Percentiles rank a stretch among this genome's conserved stretches.
These are phyloP conservation scores for Suillus subalutaceus DNA, from an alignment of 768 basidiomycete genomes.

Conservation along the genomic window DNA sequence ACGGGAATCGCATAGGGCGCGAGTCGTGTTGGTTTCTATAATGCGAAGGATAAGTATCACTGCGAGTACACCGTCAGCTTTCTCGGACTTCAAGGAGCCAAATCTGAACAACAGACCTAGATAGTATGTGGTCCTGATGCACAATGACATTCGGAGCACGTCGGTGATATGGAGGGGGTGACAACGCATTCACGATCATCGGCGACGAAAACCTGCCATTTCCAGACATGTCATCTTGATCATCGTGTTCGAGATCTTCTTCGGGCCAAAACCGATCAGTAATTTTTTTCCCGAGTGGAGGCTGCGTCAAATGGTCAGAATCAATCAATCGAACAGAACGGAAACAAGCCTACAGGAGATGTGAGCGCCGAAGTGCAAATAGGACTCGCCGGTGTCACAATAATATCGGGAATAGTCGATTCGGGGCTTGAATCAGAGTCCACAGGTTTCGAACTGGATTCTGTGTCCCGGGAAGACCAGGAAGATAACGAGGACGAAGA, in stretches of 20 bases:
- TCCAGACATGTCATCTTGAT: slow-evolving; percentile 23
- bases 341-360: not conserved
- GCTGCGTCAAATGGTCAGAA: slow-evolving; percentile 20
- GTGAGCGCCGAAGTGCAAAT: not conserved
- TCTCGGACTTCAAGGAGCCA: not conserved
- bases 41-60: slow-evolving; percentile 22
- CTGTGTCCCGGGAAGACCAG: not conserved
- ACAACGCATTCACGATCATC: slow-evolving; percentile 20
- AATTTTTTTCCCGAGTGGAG: slow-evolving; percentile 31
- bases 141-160: slow-evolving; percentile 14
- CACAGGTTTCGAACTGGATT: not conserved
- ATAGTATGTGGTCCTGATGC: slow-evolving; percentile 7
- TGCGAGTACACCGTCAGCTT: slow-evolving; percentile 11
- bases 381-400: not conserved
- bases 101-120: slow-evolving; percentile 18
- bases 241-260: slow-evolving; percentile 21
- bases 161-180: slow-evolving; percentile 31
- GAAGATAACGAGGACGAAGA: not conserved
- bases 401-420: not conserved
- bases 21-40: slow-evolving; percentile 16
- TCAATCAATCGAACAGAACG: slow-evolving; percentile 13
- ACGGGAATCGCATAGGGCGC: slow-evolving; percentile 30
- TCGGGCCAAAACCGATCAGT: slow-evolving; percentile 35
- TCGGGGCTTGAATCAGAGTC: not conserved
- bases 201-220: slow-evolving; percentile 13